These are phyloP conservation scores for Gonium pectorale DNA, from an alignment of 139 green algal species.

Conservation along the genomic window DNA sequence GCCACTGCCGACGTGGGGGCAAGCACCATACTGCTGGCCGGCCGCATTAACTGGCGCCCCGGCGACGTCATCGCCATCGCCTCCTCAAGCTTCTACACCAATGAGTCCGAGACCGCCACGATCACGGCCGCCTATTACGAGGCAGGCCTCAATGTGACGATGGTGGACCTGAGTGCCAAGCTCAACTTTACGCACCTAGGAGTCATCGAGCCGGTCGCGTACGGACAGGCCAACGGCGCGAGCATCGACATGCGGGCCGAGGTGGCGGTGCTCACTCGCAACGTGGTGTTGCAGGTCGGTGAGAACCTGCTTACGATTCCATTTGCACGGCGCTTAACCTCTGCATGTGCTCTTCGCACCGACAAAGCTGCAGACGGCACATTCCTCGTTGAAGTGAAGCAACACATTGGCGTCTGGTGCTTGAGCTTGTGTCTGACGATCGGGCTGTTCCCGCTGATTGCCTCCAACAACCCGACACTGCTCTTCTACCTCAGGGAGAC, in stretches of 20 bases:
- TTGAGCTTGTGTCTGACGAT: no score
- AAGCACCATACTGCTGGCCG: slow-evolving; percentile 56
- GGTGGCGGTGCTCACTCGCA: slow-evolving; percentile 65
- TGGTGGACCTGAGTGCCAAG: slow-evolving; percentile 45
- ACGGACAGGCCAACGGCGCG: not conserved
- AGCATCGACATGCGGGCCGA: slow-evolving; percentile 71
- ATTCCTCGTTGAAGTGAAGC: no score
- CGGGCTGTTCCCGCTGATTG: no score
- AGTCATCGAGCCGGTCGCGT: slow-evolving; percentile 12
- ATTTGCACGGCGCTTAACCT: no score
- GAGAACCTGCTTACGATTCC: no score
- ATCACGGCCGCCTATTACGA: slow-evolving; percentile 1
- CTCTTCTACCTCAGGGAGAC: slow-evolving; percentile 50
- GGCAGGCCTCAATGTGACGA: slow-evolving; percentile 32
- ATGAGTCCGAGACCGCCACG: slow-evolving; percentile 56
- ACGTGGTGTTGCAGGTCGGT: slow-evolving; percentile 61
- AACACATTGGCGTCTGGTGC: no score
- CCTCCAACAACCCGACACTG: no score
- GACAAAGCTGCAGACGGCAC: no score
- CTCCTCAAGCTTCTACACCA: slow-evolving; percentile 39
- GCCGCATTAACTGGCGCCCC: slow-evolving; percentile 52
- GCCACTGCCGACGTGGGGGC: slow-evolving; percentile 37
- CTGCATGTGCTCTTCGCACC: no score
- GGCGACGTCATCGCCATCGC: slow-evolving; percentile 51
- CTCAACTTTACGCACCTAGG: slow-evolving; percentile 70